Evolutionary conservation across 108 stramenopile genomes (phyloP), one percentile per base, ranked within the genome.

Genomic region (Cyclotella sp.): DNA sequence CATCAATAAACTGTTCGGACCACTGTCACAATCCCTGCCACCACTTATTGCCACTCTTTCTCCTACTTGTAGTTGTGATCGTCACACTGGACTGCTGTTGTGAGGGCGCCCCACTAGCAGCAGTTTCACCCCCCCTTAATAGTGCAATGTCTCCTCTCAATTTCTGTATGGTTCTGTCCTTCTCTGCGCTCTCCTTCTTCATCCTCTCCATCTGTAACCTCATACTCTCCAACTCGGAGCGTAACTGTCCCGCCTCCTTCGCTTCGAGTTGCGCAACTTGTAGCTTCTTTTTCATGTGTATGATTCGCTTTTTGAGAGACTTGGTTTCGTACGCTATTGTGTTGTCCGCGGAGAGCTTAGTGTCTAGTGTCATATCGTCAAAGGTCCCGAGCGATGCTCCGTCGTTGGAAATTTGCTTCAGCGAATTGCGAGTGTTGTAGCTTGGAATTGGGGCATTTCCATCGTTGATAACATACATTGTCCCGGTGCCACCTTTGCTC

Each of bases 281-380:
- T 27, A 83, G 57, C 62, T 83, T 83, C 67, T 83, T 83, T 24
- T 83, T 83, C 82, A 83, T 83, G 42, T 83, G 82, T 21, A 83
- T 83, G 14, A 83, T 76, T 68, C 82, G 63, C 64, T 83, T 83
- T 62, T 83, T 83, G 15, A 83, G 67, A 30, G 75, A 72, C 44
- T 83, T 83, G 51, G 70, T 73, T 41, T 83, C 82, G 57, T 77
- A 83, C 8, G 65, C 54, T 27, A 72, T 43, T 21, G 75, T 83
- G 28, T 72, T 44, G 11, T 72, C 55, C 27, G 28, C 49, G 14
- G 80, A 74, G 5, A 39, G 68, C 59, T 73, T 77, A 4, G 71
- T 69, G 16, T 77, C 66, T 5, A 83, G 66, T 12, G 82, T 83
- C 82, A 83, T 83, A 30, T 83, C 82, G 66, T 83, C 82, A 69